Percentiles rank a stretch among this genome's conserved stretches.
These are phyloP conservation scores for Botrytis pseudocinerea DNA, from an alignment of 2,329 filamentous ascomycete species.

Conservation along the genomic window DNA sequence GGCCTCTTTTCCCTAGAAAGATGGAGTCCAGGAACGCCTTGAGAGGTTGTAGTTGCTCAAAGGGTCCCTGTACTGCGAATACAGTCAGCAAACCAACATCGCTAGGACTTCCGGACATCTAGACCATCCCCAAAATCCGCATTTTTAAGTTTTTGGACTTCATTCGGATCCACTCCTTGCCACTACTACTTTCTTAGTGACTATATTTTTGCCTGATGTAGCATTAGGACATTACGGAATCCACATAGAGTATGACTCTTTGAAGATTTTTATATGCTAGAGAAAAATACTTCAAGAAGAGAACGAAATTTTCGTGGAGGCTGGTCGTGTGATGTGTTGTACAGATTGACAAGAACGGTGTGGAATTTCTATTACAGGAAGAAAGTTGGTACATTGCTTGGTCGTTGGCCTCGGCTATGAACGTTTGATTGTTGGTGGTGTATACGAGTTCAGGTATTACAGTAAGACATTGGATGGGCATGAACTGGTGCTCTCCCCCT, in stretches of 20 bases:
- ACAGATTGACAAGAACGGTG: not conserved
- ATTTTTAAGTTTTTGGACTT: slow-evolving; percentile 4
- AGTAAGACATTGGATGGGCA: not conserved
- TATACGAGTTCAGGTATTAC: not conserved
- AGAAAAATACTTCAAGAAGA: not conserved
- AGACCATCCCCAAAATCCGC: slow-evolving; percentile 9
- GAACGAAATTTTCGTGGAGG: not conserved
- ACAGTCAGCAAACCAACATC: not conserved
- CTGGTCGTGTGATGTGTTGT: slow-evolving; percentile 13
- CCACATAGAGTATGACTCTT: slow-evolving; percentile 14
- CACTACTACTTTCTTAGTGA: not conserved
- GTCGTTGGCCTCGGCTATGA: not conserved
- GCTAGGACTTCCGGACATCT: slow-evolving; percentile 16
- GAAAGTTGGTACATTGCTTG: not conserved
- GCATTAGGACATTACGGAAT: not conserved
- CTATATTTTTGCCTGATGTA: not conserved
- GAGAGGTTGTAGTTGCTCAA: not conserved
- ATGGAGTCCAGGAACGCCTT: slow-evolving; percentile 13
- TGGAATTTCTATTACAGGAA: not conserved
- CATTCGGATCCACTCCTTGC: not conserved
- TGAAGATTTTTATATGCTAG: slow-evolving; percentile 13
- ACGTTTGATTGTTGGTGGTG: not conserved
- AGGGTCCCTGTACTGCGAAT: not conserved
- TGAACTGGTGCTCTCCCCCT: not conserved
- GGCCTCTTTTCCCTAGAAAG: not conserved